Percentiles rank a stretch among this genome's conserved stretches.
Conservation (phyloP, 2,329 filamentous ascomycete species). For the Diaporthe destruens region DNA sequence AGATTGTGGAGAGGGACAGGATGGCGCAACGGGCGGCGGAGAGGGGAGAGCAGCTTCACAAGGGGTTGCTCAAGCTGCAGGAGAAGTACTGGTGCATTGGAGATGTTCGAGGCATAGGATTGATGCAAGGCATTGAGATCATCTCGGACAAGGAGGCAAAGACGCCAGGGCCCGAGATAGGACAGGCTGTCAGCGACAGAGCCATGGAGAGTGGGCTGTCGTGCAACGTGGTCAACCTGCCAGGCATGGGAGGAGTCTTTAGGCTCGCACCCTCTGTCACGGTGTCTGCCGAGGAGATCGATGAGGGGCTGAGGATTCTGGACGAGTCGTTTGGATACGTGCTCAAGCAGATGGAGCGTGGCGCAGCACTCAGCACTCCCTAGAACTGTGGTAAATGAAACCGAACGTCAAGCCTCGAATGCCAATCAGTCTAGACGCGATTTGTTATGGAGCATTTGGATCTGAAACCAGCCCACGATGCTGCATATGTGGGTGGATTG, state of each 20-base stretch:
- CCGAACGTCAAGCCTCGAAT: constrained; percentile 11
- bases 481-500: constrained; percentile 19
- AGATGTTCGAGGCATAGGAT: constrained; percentile 63
- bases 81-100: constrained; percentile 65
- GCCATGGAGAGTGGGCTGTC: constrained; percentile 61
- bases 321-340: constrained; percentile 60
- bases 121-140: constrained; percentile 65
- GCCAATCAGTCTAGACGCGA: constrained; percentile 4
- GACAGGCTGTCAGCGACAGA: constrained; percentile 56
- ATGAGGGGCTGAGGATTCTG: constrained; percentile 61
- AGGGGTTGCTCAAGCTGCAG: constrained; percentile 58
- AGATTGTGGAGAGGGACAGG: constrained; percentile 64
- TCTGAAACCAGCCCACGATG: constrained; percentile 31
- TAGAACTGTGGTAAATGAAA: neutral
- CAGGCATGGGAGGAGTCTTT: constrained; percentile 63
- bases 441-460: constrained; percentile 17
- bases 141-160: constrained; percentile 59
- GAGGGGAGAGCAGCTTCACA: constrained; percentile 58
- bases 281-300: constrained; percentile 58
- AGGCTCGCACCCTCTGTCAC: constrained; percentile 65
- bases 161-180: constrained; percentile 57
- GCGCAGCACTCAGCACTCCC: constrained; percentile 12
- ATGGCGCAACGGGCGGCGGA: constrained; percentile 56
- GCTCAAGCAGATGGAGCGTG: constrained; percentile 39
- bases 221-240: constrained; percentile 61